Evolutionary conservation across 148 eudicot genomes (phyloP).

Genomic region (Diospyros kaki): DNA sequence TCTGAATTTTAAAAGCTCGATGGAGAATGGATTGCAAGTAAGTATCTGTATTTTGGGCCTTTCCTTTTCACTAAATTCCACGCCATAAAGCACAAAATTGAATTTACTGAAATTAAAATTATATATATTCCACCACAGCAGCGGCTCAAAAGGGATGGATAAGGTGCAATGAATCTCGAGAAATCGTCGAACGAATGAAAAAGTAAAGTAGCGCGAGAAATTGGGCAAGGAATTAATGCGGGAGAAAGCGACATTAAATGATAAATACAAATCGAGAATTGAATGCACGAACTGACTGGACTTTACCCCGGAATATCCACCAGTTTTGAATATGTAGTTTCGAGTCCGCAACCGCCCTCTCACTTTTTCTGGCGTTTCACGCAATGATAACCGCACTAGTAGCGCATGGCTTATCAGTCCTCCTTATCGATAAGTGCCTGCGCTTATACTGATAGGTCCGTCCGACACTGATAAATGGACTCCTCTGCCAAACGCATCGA

Average conservation of each 20-base stretch:
- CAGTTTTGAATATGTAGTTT: constrained; percentile 41
- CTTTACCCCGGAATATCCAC: constrained; percentile 49
- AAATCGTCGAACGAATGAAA: not conserved
- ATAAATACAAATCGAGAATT: not conserved
- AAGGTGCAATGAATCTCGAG: too few relatives aligned
- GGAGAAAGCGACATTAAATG: not conserved
- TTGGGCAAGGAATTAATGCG: not conserved
- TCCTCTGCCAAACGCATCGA: constrained; percentile 48
- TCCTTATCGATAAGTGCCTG: not conserved
- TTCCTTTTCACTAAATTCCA: too few relatives aligned
- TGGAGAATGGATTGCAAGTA: too few relatives aligned
- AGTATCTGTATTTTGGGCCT: too few relatives aligned
- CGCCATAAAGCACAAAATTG: too few relatives aligned
- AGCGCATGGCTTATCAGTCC: constrained; percentile 18
- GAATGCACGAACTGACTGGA: constrained; percentile 24
- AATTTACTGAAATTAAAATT: too few relatives aligned
- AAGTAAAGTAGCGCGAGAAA: constrained; percentile 4
- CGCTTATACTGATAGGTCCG: constrained; percentile 49
- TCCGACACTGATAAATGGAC: constrained; percentile 23
- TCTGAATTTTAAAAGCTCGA: too few relatives aligned
- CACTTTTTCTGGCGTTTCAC: not conserved
- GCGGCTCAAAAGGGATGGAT: too few relatives aligned
- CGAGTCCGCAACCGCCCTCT: constrained; percentile 40
- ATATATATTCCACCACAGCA: too few relatives aligned
- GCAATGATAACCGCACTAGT: too few relatives aligned